These are phyloP conservation scores for Metrosideros polymorpha DNA, from an alignment of 441 rosid genomes.

Conservation along the genomic window DNA sequence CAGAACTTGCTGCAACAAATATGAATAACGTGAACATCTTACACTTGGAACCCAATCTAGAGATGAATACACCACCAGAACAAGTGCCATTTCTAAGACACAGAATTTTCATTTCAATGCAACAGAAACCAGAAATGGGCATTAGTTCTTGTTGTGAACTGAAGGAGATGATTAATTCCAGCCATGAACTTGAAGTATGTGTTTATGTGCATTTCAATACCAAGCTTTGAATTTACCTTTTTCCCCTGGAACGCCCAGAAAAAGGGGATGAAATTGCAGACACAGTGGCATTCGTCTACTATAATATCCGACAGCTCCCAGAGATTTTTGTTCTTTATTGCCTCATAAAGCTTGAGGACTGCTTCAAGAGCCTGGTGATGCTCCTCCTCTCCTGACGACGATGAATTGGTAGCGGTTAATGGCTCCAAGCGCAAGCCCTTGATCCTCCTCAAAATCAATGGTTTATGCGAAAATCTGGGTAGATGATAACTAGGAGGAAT, in stretches of 20 bases:
- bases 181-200: neutral
- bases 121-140: neutral
- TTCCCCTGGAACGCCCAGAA: constrained; percentile 54
- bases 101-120: neutral
- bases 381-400: constrained; percentile 5
- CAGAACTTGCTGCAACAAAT: constrained; percentile 50
- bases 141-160: neutral
- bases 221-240: constrained; percentile 26
- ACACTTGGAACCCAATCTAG: neutral
- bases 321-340: constrained; percentile 38
- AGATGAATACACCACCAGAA: neutral
- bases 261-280: constrained; percentile 48
- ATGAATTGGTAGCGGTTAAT: neutral
- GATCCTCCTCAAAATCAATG: neutral
- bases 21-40: neutral
- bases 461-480: neutral
- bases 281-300: constrained; percentile 62
- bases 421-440: neutral
- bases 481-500: neutral
- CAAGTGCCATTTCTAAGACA: neutral
- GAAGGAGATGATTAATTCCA: neutral
- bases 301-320: constrained; percentile 44
- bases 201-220: too few relatives aligned
- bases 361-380: constrained; percentile 37
- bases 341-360: constrained; percentile 45